phyloP scores from a whole-genome alignment of 129 eudicot species.

The Escallonia herrerae region DNA sequence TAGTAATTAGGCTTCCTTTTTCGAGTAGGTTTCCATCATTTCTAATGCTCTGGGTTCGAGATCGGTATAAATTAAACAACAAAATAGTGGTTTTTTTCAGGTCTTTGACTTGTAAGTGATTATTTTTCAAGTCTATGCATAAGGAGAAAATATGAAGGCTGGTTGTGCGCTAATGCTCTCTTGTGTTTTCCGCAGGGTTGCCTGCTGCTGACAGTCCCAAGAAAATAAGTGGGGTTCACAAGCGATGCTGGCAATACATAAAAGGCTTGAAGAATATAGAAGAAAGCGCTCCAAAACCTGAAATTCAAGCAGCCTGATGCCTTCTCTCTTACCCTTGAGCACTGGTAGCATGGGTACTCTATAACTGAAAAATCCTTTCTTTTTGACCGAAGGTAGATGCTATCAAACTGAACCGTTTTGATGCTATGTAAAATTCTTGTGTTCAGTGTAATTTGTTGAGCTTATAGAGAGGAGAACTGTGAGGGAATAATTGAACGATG shows the following conservation, averaged over 20 bases:
- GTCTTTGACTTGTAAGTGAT: too few species aligned
- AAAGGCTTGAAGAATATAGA: constrained; percentile 37
- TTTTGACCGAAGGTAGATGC: constrained; percentile 1
- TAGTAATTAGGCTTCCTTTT: too few species aligned
- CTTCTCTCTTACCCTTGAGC: not conserved
- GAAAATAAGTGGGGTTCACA: constrained; percentile 95
- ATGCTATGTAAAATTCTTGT: too few species aligned
- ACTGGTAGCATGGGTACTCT: not conserved
- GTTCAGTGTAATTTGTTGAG: too few species aligned
- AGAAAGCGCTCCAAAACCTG: constrained; percentile 27
- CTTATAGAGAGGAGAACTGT: too few species aligned
- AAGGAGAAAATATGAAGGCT: not conserved
- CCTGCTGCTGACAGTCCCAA: constrained; percentile 70
- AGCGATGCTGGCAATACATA: constrained; percentile 86
- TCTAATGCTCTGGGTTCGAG: too few species aligned
- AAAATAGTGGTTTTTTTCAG: too few species aligned
- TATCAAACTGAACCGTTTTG: not conserved
- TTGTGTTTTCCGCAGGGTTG: constrained; percentile 43
- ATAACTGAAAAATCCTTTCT: not conserved
- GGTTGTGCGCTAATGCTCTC: constrained; percentile 3
- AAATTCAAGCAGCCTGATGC: constrained; percentile 36
- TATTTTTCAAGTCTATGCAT: too few species aligned
- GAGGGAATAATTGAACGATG: too few species aligned
- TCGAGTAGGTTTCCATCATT: too few species aligned
- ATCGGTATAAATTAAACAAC: too few species aligned